These are phyloP conservation scores for Kregervanrija delftensis DNA, from an alignment of 805 yeast species.

Conservation along the genomic window DNA sequence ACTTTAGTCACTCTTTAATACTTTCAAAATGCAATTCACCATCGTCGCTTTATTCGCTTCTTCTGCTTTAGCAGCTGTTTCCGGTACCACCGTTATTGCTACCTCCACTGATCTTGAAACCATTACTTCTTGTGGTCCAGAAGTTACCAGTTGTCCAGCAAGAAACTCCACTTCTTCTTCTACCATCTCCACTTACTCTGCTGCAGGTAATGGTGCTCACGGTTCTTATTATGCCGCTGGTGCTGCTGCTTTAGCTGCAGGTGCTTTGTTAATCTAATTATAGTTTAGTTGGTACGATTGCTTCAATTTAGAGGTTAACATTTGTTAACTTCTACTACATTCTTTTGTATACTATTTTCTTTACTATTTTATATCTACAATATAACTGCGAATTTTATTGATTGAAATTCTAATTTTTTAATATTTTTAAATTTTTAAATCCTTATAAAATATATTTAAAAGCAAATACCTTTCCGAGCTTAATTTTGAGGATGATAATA, in stretches of 20 bases:
- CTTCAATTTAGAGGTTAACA: too few relatives aligned
- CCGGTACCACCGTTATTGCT: constrained; percentile 27
- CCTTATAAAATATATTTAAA: background rate
- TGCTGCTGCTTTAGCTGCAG: constrained; percentile 30
- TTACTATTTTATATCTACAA: too few relatives aligned
- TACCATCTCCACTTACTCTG: background rate
- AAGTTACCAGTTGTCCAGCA: constrained; percentile 30
- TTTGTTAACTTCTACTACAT: too few relatives aligned
- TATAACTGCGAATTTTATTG: too few relatives aligned
- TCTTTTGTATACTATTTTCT: too few relatives aligned
- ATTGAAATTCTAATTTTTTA: background rate
- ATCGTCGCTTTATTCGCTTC: constrained; percentile 28
- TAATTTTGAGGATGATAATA: constrained; percentile 21
- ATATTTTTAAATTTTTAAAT: constrained; percentile 3
- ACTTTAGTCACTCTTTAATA: constrained; percentile 21
- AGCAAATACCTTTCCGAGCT: constrained; percentile 11
- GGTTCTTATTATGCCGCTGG: constrained; percentile 27
- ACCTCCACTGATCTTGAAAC: constrained; percentile 32
- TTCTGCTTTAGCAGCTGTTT: constrained; percentile 29
- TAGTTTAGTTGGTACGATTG: background rate
- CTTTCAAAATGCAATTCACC: constrained; percentile 40
- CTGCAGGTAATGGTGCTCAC: constrained; percentile 1
- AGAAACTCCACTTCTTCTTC: constrained; percentile 23
- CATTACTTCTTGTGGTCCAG: constrained; percentile 32
- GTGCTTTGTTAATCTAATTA: constrained; percentile 29